Evolutionary conservation across 495 filamentous ascomycete species (phyloP).

Genomic region (Parachaetomium inaequale): DNA sequence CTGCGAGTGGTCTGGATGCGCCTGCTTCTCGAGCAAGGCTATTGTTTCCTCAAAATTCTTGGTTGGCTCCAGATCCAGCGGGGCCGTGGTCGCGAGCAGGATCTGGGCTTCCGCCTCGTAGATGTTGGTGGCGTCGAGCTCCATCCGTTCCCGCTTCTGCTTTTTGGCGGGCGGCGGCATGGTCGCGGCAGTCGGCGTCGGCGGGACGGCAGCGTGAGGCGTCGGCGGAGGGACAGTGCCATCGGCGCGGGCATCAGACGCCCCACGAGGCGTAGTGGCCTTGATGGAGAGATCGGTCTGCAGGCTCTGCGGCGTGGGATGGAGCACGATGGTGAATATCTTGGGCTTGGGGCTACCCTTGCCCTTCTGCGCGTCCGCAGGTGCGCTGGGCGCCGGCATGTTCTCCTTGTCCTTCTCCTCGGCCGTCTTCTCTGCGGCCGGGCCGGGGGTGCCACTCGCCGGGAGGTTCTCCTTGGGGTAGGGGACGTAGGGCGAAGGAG

Average conservation of each 20-base stretch:
- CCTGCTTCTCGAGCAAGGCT: conserved; percentile 62
- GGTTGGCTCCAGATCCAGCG: conserved; percentile 73
- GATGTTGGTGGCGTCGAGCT: conserved; percentile 68
- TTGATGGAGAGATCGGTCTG: conserved; percentile 72
- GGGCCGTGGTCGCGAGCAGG: conserved; percentile 63
- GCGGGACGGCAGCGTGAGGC: conserved; percentile 58
- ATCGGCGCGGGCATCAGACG: conserved; percentile 44
- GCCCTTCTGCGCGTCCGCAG: conserved; percentile 48
- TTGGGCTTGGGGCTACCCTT: conserved; percentile 53
- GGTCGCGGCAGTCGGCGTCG: conserved; percentile 50
- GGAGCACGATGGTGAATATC: conserved; percentile 75
- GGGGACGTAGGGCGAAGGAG: conserved; percentile 80
- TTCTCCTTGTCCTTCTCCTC: conserved; percentile 46
- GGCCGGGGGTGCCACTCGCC: conserved; percentile 26
- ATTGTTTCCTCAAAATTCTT: conserved; percentile 63
- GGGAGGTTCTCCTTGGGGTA: conserved; percentile 61
- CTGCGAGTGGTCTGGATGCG: conserved; percentile 70
- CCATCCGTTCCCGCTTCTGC: conserved; percentile 64
- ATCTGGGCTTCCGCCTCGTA: conserved; percentile 69
- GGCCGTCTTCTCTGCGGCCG: conserved; percentile 30
- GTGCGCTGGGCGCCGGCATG: conserved; percentile 47
- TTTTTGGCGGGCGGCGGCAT: conserved; percentile 64
- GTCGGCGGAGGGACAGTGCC: conserved; percentile 62
- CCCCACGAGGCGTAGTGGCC: conserved; percentile 60
- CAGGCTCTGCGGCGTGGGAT: conserved; percentile 72